Evolutionary conservation across 306 rosid genomes (phyloP), one percentile per base, ranked within the genome.

Genomic region (Inga leiocalycina): DNA sequence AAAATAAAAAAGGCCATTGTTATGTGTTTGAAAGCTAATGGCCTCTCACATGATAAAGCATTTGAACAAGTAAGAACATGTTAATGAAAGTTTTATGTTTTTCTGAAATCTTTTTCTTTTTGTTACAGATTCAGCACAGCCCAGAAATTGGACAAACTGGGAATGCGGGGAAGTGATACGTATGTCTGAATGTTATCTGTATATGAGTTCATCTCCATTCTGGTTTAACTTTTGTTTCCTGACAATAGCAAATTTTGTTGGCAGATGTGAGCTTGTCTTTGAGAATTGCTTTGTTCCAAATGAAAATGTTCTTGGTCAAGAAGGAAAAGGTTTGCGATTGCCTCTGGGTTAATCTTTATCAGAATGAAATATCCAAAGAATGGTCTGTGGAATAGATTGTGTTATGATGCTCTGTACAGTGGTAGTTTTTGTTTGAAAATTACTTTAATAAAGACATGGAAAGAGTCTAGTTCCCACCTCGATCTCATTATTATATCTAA

Each of bases 131-230:
- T 93, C 91, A 90, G 92, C 73, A 96, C 98, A 43, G 98, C 99
- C 35, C 98, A 96, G 84, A 95, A 93, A 84, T 84, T 96, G 79
- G 99, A 96, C 87, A 96, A 96, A 88, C 99, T 96, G 27, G 98
- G 99, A 80, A 96, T 96, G 99, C 96, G 99, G 65, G 99, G 99
- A 85, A 96, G 99, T 89, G 99, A 93, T 89, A 96, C 97, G 97
- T 93, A 91, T 10, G 96, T 87, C 75, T 72, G 69, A 87, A 84
- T 82, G 76, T 77, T 84, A 37, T 88, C 69, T 1, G 41, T 44
- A 32, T 61, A 51, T 39, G 39, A 81, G 52, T 75, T 49, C 78
- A 43, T 76, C 66, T 57, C 45, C 46, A 57, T 57, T 30, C 79
- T 49, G 52, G 39, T 72, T 32, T 9, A 35, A 45, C 83, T 57